Evolutionary conservation across 805 yeast species (phyloP).

Genomic region (Kuraishia floccosa): DNA sequence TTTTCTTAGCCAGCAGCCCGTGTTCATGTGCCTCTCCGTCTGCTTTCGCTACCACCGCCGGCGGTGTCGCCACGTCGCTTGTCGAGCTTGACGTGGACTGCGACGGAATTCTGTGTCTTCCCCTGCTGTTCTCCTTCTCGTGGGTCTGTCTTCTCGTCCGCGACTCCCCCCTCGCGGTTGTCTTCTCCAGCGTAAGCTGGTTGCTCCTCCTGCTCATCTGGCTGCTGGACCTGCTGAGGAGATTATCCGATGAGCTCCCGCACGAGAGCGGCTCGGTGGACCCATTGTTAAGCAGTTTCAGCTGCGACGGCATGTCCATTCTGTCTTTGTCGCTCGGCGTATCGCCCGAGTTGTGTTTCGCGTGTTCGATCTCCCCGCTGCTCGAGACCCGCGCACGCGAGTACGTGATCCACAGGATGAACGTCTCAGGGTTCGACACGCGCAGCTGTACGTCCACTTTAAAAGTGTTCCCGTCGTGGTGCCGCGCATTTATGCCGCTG

Average conservation of each 20-base stretch:
- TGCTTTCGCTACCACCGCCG: background rate
- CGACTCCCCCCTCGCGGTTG: no score
- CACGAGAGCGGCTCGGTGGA: constrained; percentile 19
- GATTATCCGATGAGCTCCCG: constrained; percentile 15
- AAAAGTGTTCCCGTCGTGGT: constrained; percentile 55
- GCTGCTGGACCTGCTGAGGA: constrained; percentile 6
- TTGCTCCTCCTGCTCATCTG: background rate
- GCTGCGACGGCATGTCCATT: constrained; percentile 38
- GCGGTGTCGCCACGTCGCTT: constrained; percentile 1
- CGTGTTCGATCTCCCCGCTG: constrained; percentile 1
- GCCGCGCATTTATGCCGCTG: constrained; percentile 57
- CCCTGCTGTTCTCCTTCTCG: no score
- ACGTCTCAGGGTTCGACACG: constrained; percentile 45
- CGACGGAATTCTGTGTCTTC: constrained; percentile 1
- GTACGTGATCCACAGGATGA: constrained; percentile 79
- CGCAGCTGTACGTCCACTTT: constrained; percentile 75
- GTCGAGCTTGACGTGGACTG: constrained; percentile 2
- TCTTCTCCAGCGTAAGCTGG: no score
- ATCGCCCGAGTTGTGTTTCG: background rate
- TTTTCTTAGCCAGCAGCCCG: no score
- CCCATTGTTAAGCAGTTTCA: constrained; percentile 30
- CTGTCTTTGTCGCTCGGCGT: constrained; percentile 1
- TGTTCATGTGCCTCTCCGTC: no score
- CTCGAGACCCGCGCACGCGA: constrained; percentile 30
- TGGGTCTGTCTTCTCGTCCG: no score